These are phyloP conservation scores for Cadophora sp. DNA, from an alignment of 2,329 filamentous ascomycete species.

Conservation along the genomic window DNA sequence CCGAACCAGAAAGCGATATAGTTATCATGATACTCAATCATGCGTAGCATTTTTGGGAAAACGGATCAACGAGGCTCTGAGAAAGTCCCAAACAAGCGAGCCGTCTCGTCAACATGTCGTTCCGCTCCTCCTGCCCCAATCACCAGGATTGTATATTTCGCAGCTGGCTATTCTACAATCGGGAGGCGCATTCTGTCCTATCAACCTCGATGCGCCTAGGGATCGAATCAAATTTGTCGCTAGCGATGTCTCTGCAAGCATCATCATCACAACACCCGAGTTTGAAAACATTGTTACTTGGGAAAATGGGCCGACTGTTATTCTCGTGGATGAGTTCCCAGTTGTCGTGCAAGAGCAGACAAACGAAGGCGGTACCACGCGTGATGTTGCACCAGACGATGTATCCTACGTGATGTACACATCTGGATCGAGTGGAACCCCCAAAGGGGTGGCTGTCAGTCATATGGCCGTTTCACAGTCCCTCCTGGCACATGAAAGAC, in stretches of 20 bases:
- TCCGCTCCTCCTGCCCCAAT: slow-evolving; percentile 80
- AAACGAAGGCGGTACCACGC: slow-evolving; percentile 13
- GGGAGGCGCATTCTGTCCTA: slow-evolving; percentile 84
- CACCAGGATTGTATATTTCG: slow-evolving; percentile 77
- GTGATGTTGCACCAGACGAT: slow-evolving; percentile 31
- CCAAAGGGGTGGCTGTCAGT: slow-evolving; percentile 86
- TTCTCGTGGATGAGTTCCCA: slow-evolving; percentile 51
- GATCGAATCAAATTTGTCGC: slow-evolving; percentile 84
- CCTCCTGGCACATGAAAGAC: slow-evolving; percentile 78
- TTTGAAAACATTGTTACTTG: slow-evolving; percentile 50
- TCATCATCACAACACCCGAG: slow-evolving; percentile 69
- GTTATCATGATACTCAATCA: slow-evolving; percentile 50
- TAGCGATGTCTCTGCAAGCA: slow-evolving; percentile 72
- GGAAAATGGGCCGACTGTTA: slow-evolving; percentile 44
- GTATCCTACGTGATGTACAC: slow-evolving; percentile 94
- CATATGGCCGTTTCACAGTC: slow-evolving; percentile 83
- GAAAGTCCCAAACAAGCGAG: not conserved
- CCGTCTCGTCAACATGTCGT: slow-evolving; percentile 58
- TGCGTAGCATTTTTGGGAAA: slow-evolving; percentile 39
- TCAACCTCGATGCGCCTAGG: slow-evolving; percentile 77
- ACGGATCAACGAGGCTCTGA: slow-evolving; percentile 25
- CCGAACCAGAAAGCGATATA: slow-evolving; percentile 44
- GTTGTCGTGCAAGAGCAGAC: slow-evolving; percentile 14
- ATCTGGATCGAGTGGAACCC: slow-evolving; percentile 85
- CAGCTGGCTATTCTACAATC: slow-evolving; percentile 80